Percentiles rank a stretch among this genome's conserved stretches.
These are phyloP conservation scores for Chlorella ohadii DNA, from an alignment of 139 green algal genomes.

Conservation along the genomic window DNA sequence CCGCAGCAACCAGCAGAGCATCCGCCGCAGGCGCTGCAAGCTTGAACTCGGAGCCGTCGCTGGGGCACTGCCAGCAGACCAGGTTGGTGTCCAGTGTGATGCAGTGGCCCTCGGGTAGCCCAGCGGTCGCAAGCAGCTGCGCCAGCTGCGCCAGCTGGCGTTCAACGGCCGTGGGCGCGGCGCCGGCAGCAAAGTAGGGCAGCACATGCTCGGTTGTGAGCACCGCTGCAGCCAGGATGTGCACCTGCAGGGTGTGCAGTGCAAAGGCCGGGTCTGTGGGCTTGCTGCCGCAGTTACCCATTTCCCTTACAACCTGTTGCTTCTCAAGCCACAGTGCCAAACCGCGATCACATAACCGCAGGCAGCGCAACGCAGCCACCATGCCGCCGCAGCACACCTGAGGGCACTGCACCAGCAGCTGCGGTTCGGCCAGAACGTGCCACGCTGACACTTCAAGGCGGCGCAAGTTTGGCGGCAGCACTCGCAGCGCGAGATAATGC, in stretches of 20 bases:
- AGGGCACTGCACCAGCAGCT: slow-evolving; percentile 1
- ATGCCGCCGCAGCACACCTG: neutral
- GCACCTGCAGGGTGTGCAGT: neutral
- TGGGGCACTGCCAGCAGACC: neutral
- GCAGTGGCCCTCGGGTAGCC: neutral
- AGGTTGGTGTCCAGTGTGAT: neutral
- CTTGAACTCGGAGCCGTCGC: neutral
- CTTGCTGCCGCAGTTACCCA: too few relatives aligned
- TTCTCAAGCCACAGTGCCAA: too few relatives aligned
- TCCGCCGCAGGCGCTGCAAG: neutral
- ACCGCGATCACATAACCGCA: too few relatives aligned
- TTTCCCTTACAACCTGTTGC: too few relatives aligned
- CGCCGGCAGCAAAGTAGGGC: neutral
- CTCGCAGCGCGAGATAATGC: neutral
- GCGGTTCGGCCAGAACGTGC: neutral
- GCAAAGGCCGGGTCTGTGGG: too few relatives aligned
- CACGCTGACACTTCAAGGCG: neutral
- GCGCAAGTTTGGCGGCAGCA: neutral
- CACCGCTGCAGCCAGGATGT: neutral
- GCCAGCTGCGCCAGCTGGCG: neutral
- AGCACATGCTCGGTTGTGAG: neutral
- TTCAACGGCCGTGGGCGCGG: neutral
- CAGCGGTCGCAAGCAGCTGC: neutral
- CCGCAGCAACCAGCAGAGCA: neutral
- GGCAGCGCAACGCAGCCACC: neutral